These are phyloP conservation scores for Tetrahymena malaccensis DNA, from an alignment of 73 alveolate species.

Conservation along the genomic window DNA sequence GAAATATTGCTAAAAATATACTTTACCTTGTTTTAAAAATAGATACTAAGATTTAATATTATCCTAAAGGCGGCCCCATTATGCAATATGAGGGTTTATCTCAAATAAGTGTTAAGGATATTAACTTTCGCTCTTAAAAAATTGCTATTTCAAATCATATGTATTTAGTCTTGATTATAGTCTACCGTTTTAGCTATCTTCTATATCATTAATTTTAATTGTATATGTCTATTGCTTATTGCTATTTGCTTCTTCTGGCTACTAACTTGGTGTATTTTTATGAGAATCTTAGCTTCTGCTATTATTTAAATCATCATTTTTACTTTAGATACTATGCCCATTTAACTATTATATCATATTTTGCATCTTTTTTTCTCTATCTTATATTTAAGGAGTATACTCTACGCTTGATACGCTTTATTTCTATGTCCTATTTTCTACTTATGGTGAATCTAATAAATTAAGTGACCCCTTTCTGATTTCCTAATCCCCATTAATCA, in stretches of 20 bases:
- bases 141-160: not conserved
- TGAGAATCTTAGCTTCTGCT: not conserved
- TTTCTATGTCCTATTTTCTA: not conserved
- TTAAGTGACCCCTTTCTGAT: not conserved
- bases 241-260: not conserved
- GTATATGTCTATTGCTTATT: not conserved
- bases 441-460: not conserved
- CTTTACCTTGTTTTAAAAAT: not conserved
- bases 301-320: not conserved
- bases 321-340: not conserved
- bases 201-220: not conserved
- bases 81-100: not conserved
- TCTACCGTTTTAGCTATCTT: not conserved
- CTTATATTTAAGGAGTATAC: not conserved
- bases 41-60: not conserved
- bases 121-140: not conserved
- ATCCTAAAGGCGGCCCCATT: not conserved
- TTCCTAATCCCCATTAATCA: not conserved
- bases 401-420: not conserved
- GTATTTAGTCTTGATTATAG: not conserved
- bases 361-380: not conserved
- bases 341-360: not conserved
- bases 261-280: not conserved
- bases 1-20: not conserved
- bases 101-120: not conserved